Percentiles rank a stretch among this genome's conserved stretches.
These are phyloP conservation scores for Zalaria sp. DNA, from an alignment of 2,329 filamentous ascomycete species.

Conservation along the genomic window DNA sequence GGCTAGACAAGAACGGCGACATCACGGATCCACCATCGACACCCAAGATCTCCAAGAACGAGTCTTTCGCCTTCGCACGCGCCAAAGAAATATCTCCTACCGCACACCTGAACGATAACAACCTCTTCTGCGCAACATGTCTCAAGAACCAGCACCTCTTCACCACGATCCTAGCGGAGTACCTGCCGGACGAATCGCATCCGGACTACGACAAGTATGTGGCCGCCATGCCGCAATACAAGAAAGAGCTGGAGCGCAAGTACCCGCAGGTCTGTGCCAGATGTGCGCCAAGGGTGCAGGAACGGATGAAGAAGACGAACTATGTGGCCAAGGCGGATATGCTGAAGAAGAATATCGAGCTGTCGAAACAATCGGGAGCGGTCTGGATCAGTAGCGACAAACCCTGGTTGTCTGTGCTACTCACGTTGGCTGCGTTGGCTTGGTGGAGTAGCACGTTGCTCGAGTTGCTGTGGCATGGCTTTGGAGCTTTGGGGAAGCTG, in stretches of 20 bases:
- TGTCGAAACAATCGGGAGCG: slow-evolving; percentile 16
- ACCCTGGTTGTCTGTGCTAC: background rate
- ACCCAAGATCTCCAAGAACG: slow-evolving; percentile 31
- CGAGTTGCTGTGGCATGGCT: slow-evolving; percentile 22
- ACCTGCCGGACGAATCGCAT: slow-evolving; percentile 52
- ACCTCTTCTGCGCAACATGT: slow-evolving; percentile 60
- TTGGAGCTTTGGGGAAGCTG: slow-evolving; percentile 2
- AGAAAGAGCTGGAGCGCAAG: slow-evolving; percentile 57
- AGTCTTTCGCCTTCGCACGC: slow-evolving; percentile 22
- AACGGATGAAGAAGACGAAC: slow-evolving; percentile 53
- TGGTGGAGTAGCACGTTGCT: slow-evolving; percentile 25
- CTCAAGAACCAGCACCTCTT: slow-evolving; percentile 80
- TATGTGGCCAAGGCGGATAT: slow-evolving; percentile 72
- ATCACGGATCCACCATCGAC: slow-evolving; percentile 71
- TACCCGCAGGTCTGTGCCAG: slow-evolving; percentile 80
- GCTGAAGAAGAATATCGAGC: slow-evolving; percentile 11
- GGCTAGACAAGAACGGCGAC: slow-evolving; percentile 78
- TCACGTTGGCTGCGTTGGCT: slow-evolving; percentile 25
- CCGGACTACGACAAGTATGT: slow-evolving; percentile 57
- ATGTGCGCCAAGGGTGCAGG: slow-evolving; percentile 63
- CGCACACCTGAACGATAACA: slow-evolving; percentile 33
- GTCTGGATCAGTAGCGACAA: slow-evolving; percentile 7
- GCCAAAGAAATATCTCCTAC: slow-evolving; percentile 19
- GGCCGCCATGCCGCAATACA: slow-evolving; percentile 54
- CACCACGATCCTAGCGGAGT: slow-evolving; percentile 62